Evolutionary conservation across 2,329 filamentous ascomycete genomes (phyloP), one percentile per base, ranked within the genome.

Genomic region (Calonectria montana): DNA sequence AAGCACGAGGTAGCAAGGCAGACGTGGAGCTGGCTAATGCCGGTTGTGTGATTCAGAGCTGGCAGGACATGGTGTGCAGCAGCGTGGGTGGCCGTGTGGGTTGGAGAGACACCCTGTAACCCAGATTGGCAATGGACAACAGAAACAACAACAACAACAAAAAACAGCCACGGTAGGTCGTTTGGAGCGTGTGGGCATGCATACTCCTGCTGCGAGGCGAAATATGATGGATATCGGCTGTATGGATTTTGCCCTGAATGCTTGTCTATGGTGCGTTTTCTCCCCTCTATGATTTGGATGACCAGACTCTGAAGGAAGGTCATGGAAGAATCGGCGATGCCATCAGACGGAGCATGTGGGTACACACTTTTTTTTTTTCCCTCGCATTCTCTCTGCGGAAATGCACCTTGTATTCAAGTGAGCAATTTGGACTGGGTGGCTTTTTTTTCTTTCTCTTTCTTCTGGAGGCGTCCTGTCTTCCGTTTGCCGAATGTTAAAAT

Each of bases 251-350:
- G 55, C 13, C 13, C 43, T 53, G 65, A 41, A 37, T 37, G 23
- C 31, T 41, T 37, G 37, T 4, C 25, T 15, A 39, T 35, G 18
- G 23, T 62, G 35, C 31, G 65, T n/a, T 61, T 61, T 47, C 43
- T 27, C 37, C n/a, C 12, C 43, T n/a, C 25, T 18, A 25, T 25
- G 65, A 29, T 31, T 39, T 61, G 37, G 43, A 37, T 23, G 21
- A 57, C 15, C 65, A 23, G 55, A 68, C 55, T 29, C 55, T 37
- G 23, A 68, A 63, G 65, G 65, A 68, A 68, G 43, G 45, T 15
- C 65, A 48, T 63, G 57, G 65, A 68, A 68, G 65, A 9, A 39
- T 48, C 35, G 25, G 65, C 35, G 65, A 68, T 68, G 41, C 55
- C 43, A 48, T 63, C 65, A 48, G 29, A 62, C 37, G 50, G 37